These are phyloP conservation scores for Adansonia gregorii DNA, from an alignment of 441 rosid species.

Conservation along the genomic window DNA sequence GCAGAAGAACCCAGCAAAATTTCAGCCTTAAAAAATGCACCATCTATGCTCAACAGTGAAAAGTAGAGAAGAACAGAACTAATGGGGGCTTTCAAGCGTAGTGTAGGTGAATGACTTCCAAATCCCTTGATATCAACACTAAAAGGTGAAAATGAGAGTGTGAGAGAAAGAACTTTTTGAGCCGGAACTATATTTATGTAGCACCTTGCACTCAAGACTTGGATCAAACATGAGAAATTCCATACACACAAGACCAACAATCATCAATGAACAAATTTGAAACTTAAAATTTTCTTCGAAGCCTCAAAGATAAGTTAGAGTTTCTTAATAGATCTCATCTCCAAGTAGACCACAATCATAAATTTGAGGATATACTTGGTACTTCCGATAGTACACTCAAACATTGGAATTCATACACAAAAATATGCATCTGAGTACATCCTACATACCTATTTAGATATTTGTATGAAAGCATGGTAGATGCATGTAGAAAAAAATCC, in stretches of 20 bases:
- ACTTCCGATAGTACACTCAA: not conserved
- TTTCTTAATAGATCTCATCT: not conserved
- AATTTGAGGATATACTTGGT: not conserved
- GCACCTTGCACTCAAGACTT: not conserved
- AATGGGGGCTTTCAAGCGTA: constrained; percentile 12
- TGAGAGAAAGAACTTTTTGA: not conserved
- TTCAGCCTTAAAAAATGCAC: not conserved
- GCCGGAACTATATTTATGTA: not conserved
- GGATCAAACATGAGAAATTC: constrained; percentile 8
- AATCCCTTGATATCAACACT: constrained; percentile 16
- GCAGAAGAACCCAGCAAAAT: not conserved
- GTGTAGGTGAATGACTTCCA: constrained; percentile 2
- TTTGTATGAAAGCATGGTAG: constrained; percentile 6
- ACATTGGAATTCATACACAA: not conserved
- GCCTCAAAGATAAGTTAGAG: constrained; percentile 5
- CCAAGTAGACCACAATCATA: not conserved
- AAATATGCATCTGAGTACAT: constrained; percentile 1
- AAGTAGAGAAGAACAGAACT: not conserved
- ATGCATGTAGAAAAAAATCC: not conserved
- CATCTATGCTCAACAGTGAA: not conserved
- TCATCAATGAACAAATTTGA: not conserved
- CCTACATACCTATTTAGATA: not conserved
- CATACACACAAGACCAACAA: not conserved
- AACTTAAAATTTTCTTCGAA: constrained; percentile 13
- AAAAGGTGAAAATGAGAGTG: not conserved